Base-by-base conservation (phyloP, 371 early-diverging fungal species). In the Mucor plumbeus region DNA sequence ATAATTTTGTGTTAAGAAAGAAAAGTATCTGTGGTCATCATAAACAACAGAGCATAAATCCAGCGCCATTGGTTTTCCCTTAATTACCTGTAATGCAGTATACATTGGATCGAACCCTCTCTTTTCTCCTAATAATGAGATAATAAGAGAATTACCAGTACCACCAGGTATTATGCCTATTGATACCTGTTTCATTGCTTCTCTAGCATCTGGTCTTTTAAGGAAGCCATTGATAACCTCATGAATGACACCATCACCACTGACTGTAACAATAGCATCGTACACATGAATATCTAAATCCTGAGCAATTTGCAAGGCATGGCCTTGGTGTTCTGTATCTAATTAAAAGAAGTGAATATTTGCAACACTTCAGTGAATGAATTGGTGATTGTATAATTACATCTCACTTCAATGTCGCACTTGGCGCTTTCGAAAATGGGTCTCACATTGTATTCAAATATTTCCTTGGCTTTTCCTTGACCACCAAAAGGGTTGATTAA, bases 221-320 rank as follows among this genome's bases (percentile, higher is more conserved):
- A 91, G 75, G 34, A 92, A 76, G 2, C 93, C 93, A 63, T 94
- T 91, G 53, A 92, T 75, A 11, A 91, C 78, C 72, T 94, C 94
- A 64, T 94, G 92, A 44, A 92, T 81, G 6, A 91, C 83, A 13
- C 94, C 94, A 69, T 94, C 94, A 31, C 94, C 94, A 69, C 91
- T 88, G 48, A 92, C 81, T 26, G 89, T 80, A 10, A 90, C 81
- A 34, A 90, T 80, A 21, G 86, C 88, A 48, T 85, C 86, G 64
- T 80, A 93, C 14, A 71, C 66, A 0, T 73, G 61, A 26, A 87
- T 76, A 65, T 90, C 85, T 8, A 92, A 67, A 5, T 79, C 77
- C 54, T 72, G 75, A 3, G 87, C 88, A 61, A 91, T 83, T 48
- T 91, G 84, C 40, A 85, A 77, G 5, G 91, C 93, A 68, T 94